A percentile compares a stretch with the other conserved stretches of the same genome.
Evolutionary conservation across 176 grass and related monocot genomes (phyloP).

Genomic region (Aegilops umbellulata): DNA sequence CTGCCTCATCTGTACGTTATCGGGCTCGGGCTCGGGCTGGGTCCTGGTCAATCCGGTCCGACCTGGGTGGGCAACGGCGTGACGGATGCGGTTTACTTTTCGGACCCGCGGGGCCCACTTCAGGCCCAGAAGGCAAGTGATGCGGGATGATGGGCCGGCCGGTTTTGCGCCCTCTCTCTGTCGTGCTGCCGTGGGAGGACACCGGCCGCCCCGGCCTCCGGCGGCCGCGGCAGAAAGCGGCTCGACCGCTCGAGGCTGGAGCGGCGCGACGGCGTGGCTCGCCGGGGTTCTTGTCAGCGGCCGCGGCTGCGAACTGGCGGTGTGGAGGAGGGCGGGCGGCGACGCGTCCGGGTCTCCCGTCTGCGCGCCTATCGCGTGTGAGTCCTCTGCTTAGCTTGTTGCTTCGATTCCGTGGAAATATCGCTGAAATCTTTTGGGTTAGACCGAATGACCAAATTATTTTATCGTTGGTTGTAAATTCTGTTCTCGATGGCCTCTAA

Average conservation of each 20-base stretch:
- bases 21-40: neutral
- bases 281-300: neutral
- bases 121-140: neutral
- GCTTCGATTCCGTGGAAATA: neutral
- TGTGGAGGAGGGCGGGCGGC: neutral
- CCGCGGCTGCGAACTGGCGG: neutral
- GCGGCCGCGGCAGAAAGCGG: neutral
- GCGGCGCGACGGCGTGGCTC: neutral
- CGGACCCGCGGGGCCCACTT: neutral
- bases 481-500: neutral
- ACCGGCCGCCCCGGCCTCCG: neutral
- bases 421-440: neutral
- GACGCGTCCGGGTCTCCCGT: neutral
- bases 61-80: neutral
- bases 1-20: conserved; percentile 11
- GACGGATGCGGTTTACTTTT: neutral
- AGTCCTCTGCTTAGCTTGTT: neutral
- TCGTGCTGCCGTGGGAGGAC: neutral
- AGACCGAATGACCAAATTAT: neutral
- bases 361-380: neutral
- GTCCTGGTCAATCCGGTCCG: neutral
- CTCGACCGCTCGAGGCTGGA: neutral
- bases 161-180: neutral
- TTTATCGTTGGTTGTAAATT: neutral
- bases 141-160: neutral